Percentiles rank a stretch among this genome's conserved stretches.
phyloP scores from a whole-genome alignment of 768 basidiomycete species.

The Amanita pseudoporphyria region DNA sequence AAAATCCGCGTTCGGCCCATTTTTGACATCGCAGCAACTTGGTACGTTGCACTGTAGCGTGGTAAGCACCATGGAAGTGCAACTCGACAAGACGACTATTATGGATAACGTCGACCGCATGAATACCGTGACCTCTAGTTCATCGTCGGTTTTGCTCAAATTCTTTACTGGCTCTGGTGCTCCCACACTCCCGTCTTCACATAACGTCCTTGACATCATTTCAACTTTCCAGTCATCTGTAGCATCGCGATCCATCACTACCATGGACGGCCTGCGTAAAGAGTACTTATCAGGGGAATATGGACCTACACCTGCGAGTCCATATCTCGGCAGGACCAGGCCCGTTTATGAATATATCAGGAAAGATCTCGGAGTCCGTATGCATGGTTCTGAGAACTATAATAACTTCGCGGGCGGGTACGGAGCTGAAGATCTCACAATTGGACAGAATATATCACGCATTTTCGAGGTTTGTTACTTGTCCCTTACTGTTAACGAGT shows the following conservation, averaged over 20 bases:
- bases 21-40: slow-evolving; percentile 22
- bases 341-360: slow-evolving; percentile 65
- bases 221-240: slow-evolving; percentile 43
- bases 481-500: neutral
- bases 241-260: slow-evolving; percentile 32
- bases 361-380: slow-evolving; percentile 49
- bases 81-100: slow-evolving; percentile 55
- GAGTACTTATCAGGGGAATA: slow-evolving; percentile 49
- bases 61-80: slow-evolving; percentile 31
- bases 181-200: slow-evolving; percentile 12
- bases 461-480: slow-evolving; percentile 52
- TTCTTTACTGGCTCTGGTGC: slow-evolving; percentile 34
- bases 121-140: slow-evolving; percentile 48
- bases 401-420: slow-evolving; percentile 31
- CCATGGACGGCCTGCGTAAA: slow-evolving; percentile 39
- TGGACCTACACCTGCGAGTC: slow-evolving; percentile 54
- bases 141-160: slow-evolving; percentile 37
- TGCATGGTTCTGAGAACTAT: slow-evolving; percentile 72
- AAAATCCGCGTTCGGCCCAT: slow-evolving; percentile 30
- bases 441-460: slow-evolving; percentile 64
- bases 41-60: slow-evolving; percentile 25
- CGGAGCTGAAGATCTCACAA: slow-evolving; percentile 42
- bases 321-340: slow-evolving; percentile 53
- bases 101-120: slow-evolving; percentile 69
- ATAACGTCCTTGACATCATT: slow-evolving; percentile 23